Conservation (phyloP, 306 rosid genomes). For the Vigna reflexopilosa region DNA sequence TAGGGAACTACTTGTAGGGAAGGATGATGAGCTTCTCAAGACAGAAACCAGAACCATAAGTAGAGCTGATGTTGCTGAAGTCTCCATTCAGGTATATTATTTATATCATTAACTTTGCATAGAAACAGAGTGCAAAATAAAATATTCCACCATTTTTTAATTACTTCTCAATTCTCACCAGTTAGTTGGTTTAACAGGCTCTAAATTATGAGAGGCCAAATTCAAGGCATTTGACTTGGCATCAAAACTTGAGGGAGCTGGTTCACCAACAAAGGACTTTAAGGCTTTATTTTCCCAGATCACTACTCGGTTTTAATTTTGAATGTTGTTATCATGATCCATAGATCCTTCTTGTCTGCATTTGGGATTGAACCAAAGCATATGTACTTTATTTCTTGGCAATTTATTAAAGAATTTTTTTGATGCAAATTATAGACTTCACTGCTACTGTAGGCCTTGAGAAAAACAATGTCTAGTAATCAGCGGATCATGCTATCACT, state of each 20-base stretch:
- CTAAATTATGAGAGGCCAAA: constrained; percentile 71
- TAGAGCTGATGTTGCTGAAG: constrained; percentile 86
- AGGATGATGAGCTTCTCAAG: constrained; percentile 87
- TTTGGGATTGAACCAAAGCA: constrained; percentile 26
- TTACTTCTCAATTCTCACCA: background rate
- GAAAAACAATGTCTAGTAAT: constrained; percentile 14
- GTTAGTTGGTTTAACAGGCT: constrained; percentile 58
- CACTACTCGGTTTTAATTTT: constrained; percentile 64
- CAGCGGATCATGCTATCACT: background rate
- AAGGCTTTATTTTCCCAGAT: constrained; percentile 82
- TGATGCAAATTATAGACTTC: constrained; percentile 36
- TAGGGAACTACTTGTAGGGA: constrained; percentile 74
- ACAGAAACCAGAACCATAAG: constrained; percentile 80
- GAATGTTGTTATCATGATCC: background rate
- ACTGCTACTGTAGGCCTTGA: background rate
- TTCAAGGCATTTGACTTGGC: constrained; percentile 81
- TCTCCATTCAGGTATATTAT: constrained; percentile 76
- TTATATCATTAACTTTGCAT: background rate
- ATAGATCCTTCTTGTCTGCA: background rate
- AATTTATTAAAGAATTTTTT: constrained; percentile 5
- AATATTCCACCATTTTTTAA: background rate
- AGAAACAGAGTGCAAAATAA: background rate
- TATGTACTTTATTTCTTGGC: constrained; percentile 16
- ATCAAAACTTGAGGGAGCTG: constrained; percentile 81
- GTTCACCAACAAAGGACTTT: constrained; percentile 78